These are phyloP conservation scores for Paspalum vaginatum DNA, from an alignment of 176 grass and related monocot genomes.

Conservation along the genomic window DNA sequence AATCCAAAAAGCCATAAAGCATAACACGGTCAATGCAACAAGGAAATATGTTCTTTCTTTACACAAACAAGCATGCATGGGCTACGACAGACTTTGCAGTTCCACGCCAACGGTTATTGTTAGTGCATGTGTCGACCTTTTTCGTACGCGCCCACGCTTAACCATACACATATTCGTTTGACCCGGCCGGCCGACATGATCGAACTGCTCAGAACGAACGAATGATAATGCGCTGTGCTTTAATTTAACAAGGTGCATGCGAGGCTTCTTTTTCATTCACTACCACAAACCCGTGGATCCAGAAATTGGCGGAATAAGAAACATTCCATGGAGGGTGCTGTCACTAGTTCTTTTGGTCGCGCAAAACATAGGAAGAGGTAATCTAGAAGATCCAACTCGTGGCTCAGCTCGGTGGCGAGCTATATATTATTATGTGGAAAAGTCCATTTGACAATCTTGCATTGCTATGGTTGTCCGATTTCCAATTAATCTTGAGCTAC, in stretches of 20 bases:
- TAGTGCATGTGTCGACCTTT: neutral
- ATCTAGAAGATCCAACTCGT: neutral
- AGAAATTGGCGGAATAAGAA: neutral
- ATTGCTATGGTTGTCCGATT: no score
- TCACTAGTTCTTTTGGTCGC: neutral
- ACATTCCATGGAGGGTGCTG: neutral
- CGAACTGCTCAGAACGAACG: neutral
- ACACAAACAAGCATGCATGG: neutral
- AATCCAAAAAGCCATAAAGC: neutral
- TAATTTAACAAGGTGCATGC: neutral
- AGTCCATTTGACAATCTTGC: no score
- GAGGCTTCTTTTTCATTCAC: neutral
- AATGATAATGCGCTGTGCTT: neutral
- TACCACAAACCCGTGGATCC: neutral
- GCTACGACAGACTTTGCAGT: conserved; percentile 7
- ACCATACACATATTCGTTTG: neutral
- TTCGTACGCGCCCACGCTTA: neutral
- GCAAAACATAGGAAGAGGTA: neutral
- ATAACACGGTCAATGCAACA: conserved; percentile 13
- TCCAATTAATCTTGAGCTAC: no score
- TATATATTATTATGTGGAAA: no score
- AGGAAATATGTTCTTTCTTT: neutral
- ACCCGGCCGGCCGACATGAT: neutral
- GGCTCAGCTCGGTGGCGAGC: no score
- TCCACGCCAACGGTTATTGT: conserved; percentile 13